Evolutionary conservation across 176 grass and related monocot species (phyloP), one percentile per base, ranked within the genome.

Genomic region (Carex kokanica): DNA sequence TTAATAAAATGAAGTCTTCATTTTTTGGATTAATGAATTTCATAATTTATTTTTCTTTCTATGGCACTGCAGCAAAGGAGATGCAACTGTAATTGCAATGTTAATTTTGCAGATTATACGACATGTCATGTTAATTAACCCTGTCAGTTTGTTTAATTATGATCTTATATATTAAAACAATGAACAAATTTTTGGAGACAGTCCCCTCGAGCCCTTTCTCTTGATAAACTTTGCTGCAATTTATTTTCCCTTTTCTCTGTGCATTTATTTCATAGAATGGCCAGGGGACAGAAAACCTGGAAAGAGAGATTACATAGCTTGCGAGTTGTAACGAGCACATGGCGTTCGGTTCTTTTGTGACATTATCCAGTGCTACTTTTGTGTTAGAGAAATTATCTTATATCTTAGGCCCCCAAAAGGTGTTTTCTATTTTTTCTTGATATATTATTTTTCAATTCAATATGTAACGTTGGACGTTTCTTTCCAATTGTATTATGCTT

Each of bases 181-280:
- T 8, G 31, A 36, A 36, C 5, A 17, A 16, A 71, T 43, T 68
- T 71, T 13, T 77, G 73, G 73, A 27, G 7, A 52, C 10, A 75
- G 23, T 75, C 20, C n/a, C 20, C 45, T 47, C 71, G 13, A 4
- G 6, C 43, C 70, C 43, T 20, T 75, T 24, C 25, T 52, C 72
- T 54, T 54, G 70, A 73, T 12, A 74, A 54, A 77, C 49, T 55
- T 77, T 55, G 24, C 13, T 55, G 14, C 34, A 77, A 55, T 77
- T 77, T 54, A 14, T 74, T 49, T 52, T 51, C 20, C 43, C 12
- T 25, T 74, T 74, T 53, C 12, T 75, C 43, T 54, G 24, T 77
- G 49, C 73, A 77, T 77, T 77, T 17, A 77, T 77, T 75, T 55
- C 15, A 14, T 14, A 54, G 49, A 77, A 77, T 55, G 73, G 29